Evolutionary conservation across 2,329 filamentous ascomycete genomes (phyloP).

Genomic region (Colletotrichum scovillei): DNA sequence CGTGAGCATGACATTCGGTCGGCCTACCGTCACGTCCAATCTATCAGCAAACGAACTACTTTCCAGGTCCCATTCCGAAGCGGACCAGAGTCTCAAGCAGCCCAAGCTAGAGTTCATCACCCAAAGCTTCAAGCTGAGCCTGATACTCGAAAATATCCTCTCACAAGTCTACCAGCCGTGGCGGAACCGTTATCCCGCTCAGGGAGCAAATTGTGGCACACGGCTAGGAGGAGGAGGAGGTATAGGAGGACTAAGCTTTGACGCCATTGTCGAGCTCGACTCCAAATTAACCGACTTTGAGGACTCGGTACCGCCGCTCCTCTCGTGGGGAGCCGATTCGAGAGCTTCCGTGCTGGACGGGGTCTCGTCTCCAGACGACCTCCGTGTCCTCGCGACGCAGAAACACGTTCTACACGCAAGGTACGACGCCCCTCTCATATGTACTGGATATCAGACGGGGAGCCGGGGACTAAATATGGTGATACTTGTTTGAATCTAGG

Average conservation of each 20-base stretch:
- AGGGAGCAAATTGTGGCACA: background rate
- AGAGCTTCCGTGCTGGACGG: background rate
- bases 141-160: conserved; percentile 44
- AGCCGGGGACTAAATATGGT: background rate
- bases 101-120: conserved; percentile 31
- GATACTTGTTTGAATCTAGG: background rate
- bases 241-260: background rate
- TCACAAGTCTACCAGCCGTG: conserved; percentile 45
- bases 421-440: background rate
- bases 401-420: conserved; percentile 1
- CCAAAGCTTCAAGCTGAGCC: conserved; percentile 36
- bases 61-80: background rate
- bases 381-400: background rate
- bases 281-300: background rate
- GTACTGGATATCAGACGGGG: no score
- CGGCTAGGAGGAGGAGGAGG: background rate
- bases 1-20: conserved; percentile 12
- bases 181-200: background rate
- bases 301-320: background rate
- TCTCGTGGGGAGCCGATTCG: background rate
- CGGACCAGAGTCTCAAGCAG: background rate
- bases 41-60: background rate
- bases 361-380: background rate
- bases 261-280: conserved; percentile 5
- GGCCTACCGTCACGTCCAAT: background rate